Evolutionary conservation across 495 filamentous ascomycete species (phyloP), one percentile per base, ranked within the genome.

Genomic region (Xylona heveae): DNA sequence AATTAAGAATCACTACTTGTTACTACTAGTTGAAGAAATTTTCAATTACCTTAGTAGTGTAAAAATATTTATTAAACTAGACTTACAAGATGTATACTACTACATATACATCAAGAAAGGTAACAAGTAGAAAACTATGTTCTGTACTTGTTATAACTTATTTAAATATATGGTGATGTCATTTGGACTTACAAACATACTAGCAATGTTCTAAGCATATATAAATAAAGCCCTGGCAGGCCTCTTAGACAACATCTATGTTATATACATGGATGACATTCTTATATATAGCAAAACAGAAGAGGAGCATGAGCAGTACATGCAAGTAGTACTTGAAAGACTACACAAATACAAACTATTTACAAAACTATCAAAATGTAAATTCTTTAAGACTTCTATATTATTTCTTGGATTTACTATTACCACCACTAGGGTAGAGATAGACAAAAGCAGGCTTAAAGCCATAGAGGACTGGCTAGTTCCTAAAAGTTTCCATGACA

Each of bases 101-200:
- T 19, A 20, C 4, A 35, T 38, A 9, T 16, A 31, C 1, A 35
- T 38, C 1, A 25, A 17, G 12, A 17, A 27, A 24, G 34, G 31
- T n/a, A 31, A 38, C 3, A 20, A 38, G 27, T 38, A 18, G 36
- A 38, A 38, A 17, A 38, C 36, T 1, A 20, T 24, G 14, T 38
- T 38, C 36, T 3, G 19, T 0, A 38, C 14, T n/a, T 6, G 21
- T 1, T 38, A 38, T 22, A 17, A 31, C 1, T 19, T 25, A 1
- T 38, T 14, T 31, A 16, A 58, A 33, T 54, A 42, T 28, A 23
- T 36, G 7, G 43, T 53, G n/a, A 41, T 53, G 24, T 39, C 35
- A 7, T 50, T 51, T 31, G 38, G 39, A 38, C 33, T 55, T 14
- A 38, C 33, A 19, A 55, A 52, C 19, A 33, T 36, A 3, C 45